Percentiles rank a stretch among this genome's conserved stretches.
phyloP scores from a whole-genome alignment of 1,139 yeast species.

The Suhomyces coccinellae region DNA sequence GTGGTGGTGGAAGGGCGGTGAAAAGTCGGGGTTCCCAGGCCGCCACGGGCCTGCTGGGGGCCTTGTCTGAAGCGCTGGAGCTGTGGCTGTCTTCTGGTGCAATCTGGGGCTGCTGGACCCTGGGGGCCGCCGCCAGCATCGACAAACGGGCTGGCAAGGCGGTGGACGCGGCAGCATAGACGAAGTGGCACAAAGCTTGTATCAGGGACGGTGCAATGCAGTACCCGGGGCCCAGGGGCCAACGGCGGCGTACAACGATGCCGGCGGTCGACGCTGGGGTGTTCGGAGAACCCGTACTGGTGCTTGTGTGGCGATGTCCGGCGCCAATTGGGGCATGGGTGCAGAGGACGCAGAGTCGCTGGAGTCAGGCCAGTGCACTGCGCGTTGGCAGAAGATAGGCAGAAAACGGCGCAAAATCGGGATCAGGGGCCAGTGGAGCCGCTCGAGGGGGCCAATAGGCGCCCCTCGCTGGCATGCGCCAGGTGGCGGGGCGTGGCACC shows the following conservation, averaged over 20 bases:
- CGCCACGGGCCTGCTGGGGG: too few relatives aligned
- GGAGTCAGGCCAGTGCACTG: too few relatives aligned
- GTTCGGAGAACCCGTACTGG: too few relatives aligned
- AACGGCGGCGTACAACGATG: not conserved
- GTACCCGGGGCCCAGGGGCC: not conserved
- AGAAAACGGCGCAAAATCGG: too few relatives aligned
- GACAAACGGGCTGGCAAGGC: not conserved
- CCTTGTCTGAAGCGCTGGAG: not conserved
- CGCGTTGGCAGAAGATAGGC: too few relatives aligned
- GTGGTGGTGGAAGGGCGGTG: not conserved
- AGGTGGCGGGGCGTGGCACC: not conserved
- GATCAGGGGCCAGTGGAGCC: too few relatives aligned
- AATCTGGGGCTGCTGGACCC: not conserved
- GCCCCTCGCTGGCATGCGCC: not conserved
- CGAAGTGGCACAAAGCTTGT: constrained; percentile 6
- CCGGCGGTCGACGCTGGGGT: not conserved
- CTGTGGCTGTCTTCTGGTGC: not conserved
- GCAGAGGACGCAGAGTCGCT: too few relatives aligned
- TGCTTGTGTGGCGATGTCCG: too few relatives aligned
- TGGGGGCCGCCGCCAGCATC: not conserved
- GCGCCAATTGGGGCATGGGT: too few relatives aligned
- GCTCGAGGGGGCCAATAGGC: too few relatives aligned
- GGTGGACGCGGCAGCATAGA: constrained; percentile 1
- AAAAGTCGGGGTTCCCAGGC: not conserved
- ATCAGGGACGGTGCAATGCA: not conserved